Percentiles rank a stretch among this genome's conserved stretches.
Conservation (phyloP, 1,139 yeast species). For the Debaryomycetaceae sp. region DNA sequence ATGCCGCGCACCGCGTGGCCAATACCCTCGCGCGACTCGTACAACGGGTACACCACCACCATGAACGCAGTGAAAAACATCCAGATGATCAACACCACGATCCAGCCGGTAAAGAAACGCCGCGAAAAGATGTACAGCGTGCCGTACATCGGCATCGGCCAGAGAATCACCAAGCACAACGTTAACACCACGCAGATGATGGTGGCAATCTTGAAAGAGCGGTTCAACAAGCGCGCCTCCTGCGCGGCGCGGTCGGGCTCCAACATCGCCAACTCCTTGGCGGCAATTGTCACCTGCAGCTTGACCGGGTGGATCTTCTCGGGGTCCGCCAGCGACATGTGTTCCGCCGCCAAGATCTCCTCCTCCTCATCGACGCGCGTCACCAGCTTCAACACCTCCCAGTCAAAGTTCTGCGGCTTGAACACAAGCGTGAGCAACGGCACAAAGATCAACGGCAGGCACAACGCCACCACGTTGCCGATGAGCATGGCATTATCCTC, state of each 20-base stretch:
- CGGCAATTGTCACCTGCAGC: conserved; percentile 36
- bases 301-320: conserved; percentile 36
- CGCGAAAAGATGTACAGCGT: conserved; percentile 64
- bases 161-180: conserved; percentile 56
- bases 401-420: conserved; percentile 73
- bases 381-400: conserved; percentile 54
- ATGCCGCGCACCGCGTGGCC: conserved; percentile 64
- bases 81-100: conserved; percentile 72
- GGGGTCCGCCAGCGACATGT: conserved; percentile 19
- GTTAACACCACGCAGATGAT: conserved; percentile 54
- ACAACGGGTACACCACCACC: conserved; percentile 58
- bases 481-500: conserved; percentile 79
- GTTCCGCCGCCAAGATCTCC: conserved; percentile 44
- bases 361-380: conserved; percentile 65
- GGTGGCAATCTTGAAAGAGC: conserved; percentile 54
- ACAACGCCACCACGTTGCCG: conserved; percentile 79
- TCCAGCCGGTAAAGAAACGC: conserved; percentile 79
- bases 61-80: conserved; percentile 52
- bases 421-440: conserved; percentile 63
- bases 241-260: conserved; percentile 33
- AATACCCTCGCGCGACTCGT: conserved; percentile 66
- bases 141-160: conserved; percentile 94
- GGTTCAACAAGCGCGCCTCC: conserved; percentile 41
- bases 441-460: conserved; percentile 65
- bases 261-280: conserved; percentile 39